Conservation (phyloP, 352 stramenopile genomes). For the Saprolegnia diclina region DNA sequence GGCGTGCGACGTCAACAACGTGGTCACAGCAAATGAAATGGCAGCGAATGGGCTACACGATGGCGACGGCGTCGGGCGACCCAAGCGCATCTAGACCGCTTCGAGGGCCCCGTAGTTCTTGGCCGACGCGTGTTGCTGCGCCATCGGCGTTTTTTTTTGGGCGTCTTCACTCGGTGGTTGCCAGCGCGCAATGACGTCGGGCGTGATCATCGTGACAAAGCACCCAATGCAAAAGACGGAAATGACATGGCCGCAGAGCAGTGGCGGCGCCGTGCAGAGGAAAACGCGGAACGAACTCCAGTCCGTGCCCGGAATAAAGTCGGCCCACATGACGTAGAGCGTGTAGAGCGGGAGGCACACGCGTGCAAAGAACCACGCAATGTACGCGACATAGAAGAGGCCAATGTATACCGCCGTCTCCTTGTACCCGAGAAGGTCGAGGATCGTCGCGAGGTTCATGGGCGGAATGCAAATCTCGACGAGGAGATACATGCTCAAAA, state of each 20-base stretch:
- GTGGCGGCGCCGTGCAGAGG: conserved; percentile 55
- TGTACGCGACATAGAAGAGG: conserved; percentile 72
- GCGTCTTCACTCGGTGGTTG: background rate
- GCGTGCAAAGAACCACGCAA: conserved; percentile 68
- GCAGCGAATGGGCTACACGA: no score
- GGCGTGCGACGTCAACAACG: no score
- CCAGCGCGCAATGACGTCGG: conserved; percentile 50
- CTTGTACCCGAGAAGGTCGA: conserved; percentile 70
- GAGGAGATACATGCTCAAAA: conserved; percentile 74
- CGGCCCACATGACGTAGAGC: conserved; percentile 71
- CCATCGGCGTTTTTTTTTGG: background rate
- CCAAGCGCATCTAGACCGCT: background rate
- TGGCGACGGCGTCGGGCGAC: background rate
- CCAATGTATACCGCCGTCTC: conserved; percentile 49
- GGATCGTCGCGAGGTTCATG: conserved; percentile 73
- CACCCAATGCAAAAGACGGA: conserved; percentile 72
- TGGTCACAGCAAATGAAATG: no score
- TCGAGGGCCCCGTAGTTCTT: conserved; percentile 6
- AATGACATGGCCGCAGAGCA: conserved; percentile 76
- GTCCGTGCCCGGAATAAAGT: conserved; percentile 46
- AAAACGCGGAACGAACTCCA: conserved; percentile 32
- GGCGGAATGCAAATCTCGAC: conserved; percentile 80
- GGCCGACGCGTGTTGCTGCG: background rate
- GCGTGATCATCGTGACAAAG: conserved; percentile 79
- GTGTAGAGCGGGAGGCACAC: conserved; percentile 74